A percentile compares a stretch with the other conserved stretches of the same genome.
These are phyloP conservation scores for Ophiostoma triangulosporum DNA, from an alignment of 2,329 filamentous ascomycete species.

Conservation along the genomic window DNA sequence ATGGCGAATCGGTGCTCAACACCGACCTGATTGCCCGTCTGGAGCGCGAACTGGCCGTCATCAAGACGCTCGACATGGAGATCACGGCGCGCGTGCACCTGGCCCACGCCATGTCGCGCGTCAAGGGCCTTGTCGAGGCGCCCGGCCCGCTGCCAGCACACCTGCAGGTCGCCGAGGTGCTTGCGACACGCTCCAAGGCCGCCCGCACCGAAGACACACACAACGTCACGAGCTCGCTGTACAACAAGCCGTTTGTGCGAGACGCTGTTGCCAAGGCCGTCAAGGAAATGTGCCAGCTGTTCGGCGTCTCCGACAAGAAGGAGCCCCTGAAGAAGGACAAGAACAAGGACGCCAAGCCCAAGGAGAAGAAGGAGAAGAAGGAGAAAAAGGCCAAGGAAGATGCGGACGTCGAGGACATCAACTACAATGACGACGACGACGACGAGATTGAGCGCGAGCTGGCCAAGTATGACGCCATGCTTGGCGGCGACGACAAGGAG, in stretches of 20 bases:
- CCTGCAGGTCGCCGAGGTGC: constrained; percentile 25
- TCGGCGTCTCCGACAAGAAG: constrained; percentile 29
- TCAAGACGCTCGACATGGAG: constrained; percentile 47
- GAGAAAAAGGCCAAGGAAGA: constrained; percentile 19
- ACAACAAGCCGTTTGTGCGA: constrained; percentile 37
- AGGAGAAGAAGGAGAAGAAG: neutral
- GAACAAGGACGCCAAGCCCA: neutral
- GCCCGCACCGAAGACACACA: constrained; percentile 42
- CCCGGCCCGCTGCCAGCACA: constrained; percentile 26
- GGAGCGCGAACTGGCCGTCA: constrained; percentile 43
- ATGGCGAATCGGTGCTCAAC: constrained; percentile 16
- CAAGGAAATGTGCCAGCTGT: constrained; percentile 32
- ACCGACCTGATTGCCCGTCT: constrained; percentile 42
- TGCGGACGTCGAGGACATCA: constrained; percentile 16
- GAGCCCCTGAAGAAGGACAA: constrained; percentile 19
- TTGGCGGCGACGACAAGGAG: constrained; percentile 14
- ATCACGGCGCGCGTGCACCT: constrained; percentile 44
- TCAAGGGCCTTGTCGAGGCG: constrained; percentile 38
- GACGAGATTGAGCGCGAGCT: constrained; percentile 10
- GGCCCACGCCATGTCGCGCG: constrained; percentile 38
- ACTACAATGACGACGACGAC: constrained; percentile 19
- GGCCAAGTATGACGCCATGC: constrained; percentile 3
- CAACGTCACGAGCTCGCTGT: constrained; percentile 46
- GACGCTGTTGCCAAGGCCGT: constrained; percentile 35
- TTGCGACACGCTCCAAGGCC: constrained; percentile 31